Base-by-base conservation (phyloP, 2,329 filamentous ascomycete species). In the Penicillium sp. region DNA sequence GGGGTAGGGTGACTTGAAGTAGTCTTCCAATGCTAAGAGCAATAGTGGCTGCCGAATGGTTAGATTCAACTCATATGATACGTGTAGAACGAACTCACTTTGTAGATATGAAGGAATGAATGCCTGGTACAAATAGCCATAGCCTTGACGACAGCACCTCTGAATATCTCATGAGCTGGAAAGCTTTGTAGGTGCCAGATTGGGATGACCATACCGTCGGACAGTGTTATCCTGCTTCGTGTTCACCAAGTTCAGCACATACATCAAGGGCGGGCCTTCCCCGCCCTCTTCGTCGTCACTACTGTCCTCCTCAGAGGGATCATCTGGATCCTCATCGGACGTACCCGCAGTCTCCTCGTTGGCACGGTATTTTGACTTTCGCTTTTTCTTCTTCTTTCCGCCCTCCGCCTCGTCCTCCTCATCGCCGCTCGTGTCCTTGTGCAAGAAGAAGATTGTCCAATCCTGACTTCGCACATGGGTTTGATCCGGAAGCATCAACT, bases 71-170 rank as follows among this genome's bases (percentile, higher is more conserved):
- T 56, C 22, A 22, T 22, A 22, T 22, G 59, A 20, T 53, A 12
- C 22, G 22, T 22, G 22, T 22, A 4, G 22, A 22, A 22, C 4
- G 22, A 22, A 22, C 22, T 66, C 75, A 90, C 90, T 85, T 99
- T 99, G 81, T 99, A 99, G 64, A 99, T 99, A 78, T 99, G 95
- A 67, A 99, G 80, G 77, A 99, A 99, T 3, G 95, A 93, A 81
- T 99, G 95, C 45, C 95, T 84, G 7, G 95, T 99, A 81, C 95
- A 99, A 67, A 99, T 97, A 34, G 95, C 95, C 95, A 99, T 99
- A 43, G 95, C 92, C 75, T 98, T 98, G 59, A 98, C 94, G 52
- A 97, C 85, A 20, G 95, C 95, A 59, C 95, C 95, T 84, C 95
- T 88, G 62, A 41, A 35, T 45, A 15, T 43, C 43, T 63, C 54